phyloP scores from a whole-genome alignment of 1,284 basidiomycete species.

The Cerioporus squamosus region DNA sequence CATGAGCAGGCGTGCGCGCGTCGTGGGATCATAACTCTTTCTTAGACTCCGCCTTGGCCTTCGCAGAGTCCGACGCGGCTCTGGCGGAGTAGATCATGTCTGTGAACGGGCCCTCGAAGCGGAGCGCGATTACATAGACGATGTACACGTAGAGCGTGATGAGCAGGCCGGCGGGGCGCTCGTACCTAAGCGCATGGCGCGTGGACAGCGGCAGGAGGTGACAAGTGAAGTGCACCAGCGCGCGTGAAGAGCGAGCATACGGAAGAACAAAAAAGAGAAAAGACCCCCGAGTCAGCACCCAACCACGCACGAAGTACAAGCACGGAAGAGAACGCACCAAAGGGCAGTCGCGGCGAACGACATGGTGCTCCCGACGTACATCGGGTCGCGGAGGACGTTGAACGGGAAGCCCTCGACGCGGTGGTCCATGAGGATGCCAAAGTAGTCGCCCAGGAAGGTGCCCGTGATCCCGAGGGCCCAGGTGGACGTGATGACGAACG shows the following conservation, averaged over 20 bases:
- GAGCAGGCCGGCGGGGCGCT: slow-evolving; percentile 79
- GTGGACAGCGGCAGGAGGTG: too few species aligned
- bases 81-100: slow-evolving; percentile 80
- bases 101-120: slow-evolving; percentile 87
- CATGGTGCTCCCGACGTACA: slow-evolving; percentile 94
- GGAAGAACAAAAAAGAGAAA: too few species aligned
- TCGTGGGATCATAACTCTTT: slow-evolving; percentile 36
- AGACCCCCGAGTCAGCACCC: slow-evolving; percentile 3
- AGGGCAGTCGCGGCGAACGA: slow-evolving; percentile 85
- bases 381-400: slow-evolving; percentile 91
- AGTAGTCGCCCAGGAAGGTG: slow-evolving; percentile 96
- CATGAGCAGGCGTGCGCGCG: background rate
- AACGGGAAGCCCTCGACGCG: slow-evolving; percentile 92
- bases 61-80: slow-evolving; percentile 31
- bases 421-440: slow-evolving; percentile 96
- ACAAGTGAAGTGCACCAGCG: too few species aligned
- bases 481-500: slow-evolving; percentile 87
- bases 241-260: too few species aligned
- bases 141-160: slow-evolving; percentile 81
- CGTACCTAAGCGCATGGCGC: slow-evolving; percentile 59
- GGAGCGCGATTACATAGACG: slow-evolving; percentile 83
- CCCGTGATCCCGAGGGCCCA: slow-evolving; percentile 94
- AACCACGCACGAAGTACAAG: background rate
- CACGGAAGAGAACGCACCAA: slow-evolving; percentile 55
- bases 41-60: slow-evolving; percentile 31